Base-by-base conservation (phyloP, 345 rosid genomes). In the Eucalyptus regnans region DNA sequence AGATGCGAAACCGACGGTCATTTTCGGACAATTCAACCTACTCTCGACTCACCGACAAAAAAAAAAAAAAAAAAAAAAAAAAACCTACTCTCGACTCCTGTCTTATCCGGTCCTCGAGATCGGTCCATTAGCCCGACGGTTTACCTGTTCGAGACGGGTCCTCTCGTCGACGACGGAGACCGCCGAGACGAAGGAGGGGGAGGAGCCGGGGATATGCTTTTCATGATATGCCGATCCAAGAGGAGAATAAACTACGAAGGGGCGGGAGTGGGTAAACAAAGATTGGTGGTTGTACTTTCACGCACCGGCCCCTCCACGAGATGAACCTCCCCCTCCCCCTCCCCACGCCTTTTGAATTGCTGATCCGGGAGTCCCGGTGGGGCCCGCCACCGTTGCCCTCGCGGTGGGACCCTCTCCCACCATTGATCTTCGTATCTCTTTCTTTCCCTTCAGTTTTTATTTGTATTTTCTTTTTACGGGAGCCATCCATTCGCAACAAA, bases 1-100 rank as follows among this genome's bases (percentile, higher is more conserved):
- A 1, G 0, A 37, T 37, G 27, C 48, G 37, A 2, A 20, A 76
- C 41, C 3, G 1, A 37, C 1, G 1, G 3, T 5, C 15, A 6
- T 76, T 37, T 76, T 2, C 29, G 0, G 3, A 20, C 27, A 13
- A 1, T 41, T 12, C 27, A 6, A 5, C 25, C 29, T 37, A 20
- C 22, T 9, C 27, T 37, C 8, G 48, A 43, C 83, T 76, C 83
- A 4, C 41, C 41, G 41, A 37, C 41, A 4, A 37, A 37, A 37
- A 37, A 37, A 37, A 37, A 37, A 37, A 37, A n/a, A n/a, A n/a
- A n/a, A n/a, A n/a, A 37, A 37, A 37, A 37, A 37, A 37, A 37
- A 37, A 6, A 5, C 25, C 29, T 37, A 20, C 22, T 9, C 27
- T 37, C 8, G 48, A 43, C 83, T 76, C 83, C 48, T 8, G 29